Base-by-base conservation (phyloP, 2,329 filamentous ascomycete species). In the Penicillium sp. region DNA sequence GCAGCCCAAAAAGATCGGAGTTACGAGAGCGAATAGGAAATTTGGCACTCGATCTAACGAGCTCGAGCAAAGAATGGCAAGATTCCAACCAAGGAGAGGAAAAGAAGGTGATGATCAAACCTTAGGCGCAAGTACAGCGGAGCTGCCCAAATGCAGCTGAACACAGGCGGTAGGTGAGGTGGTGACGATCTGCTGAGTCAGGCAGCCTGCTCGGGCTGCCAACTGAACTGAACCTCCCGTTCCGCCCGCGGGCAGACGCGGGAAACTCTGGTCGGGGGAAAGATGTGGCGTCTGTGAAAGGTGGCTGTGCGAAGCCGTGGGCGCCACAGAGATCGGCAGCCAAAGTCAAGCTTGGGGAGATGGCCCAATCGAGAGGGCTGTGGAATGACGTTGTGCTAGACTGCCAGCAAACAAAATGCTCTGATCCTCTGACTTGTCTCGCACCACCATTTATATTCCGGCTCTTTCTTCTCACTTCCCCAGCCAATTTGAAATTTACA, bases 301-400 rank as follows among this genome's bases (percentile, higher is more conserved):
- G 48, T 49, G 51, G 56, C 56, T 18, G 45, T 53, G 57, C 34
- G 43, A n/a, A 2, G 35, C 29, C 25, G 13, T 8, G 12, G 41
- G 47, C 45, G 50, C 56, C 54, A 59, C 54, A 46, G 39, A 45
- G 53, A 55, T 57, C 52, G 37, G 40, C 39, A 38, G 18, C 24
- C 36, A 39, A 34, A 57, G 50, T 53, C 53, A 50, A 40, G 51
- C 51, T 58, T 55, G 38, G 36, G n/a, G 42, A 42, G 38, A 34
- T 18, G 40, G 26, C 26, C 9, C 36, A 46, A 46, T 45, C 9
- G 12, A 48, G 40, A 48, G 29, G 42, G 39, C 29, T 41, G 44
- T 39, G 35, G 43, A 46, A 62, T 63, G 61, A 63, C 60, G 61
- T 61, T 50, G 49, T 29, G 29, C 35, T 26, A 26, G 28, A 32